Conservation (phyloP, 2,329 filamentous ascomycete genomes). For the Alternaria rosae region DNA sequence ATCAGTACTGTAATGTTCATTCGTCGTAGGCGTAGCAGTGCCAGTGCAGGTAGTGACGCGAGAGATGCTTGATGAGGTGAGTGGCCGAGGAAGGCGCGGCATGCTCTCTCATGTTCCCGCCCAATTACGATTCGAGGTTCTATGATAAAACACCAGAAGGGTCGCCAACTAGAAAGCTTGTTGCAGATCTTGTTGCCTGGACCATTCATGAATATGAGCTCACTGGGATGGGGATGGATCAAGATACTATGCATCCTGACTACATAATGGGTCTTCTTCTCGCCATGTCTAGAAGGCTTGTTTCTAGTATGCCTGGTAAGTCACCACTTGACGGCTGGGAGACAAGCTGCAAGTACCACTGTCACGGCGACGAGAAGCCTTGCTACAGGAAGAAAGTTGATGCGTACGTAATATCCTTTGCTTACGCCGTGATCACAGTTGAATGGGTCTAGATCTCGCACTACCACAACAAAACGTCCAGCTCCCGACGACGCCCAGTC, state of each 20-base stretch:
- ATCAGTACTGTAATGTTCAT: background rate
- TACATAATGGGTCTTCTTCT: background rate
- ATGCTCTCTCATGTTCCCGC: background rate
- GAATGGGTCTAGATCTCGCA: background rate
- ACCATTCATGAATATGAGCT: background rate
- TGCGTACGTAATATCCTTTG: background rate
- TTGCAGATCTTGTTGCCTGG: background rate
- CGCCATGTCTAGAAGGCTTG: background rate
- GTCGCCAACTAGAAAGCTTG: background rate
- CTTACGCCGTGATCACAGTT: background rate
- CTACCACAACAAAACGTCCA: background rate
- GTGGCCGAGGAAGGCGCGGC: background rate
- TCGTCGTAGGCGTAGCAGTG: background rate
- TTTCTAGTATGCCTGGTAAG: background rate
- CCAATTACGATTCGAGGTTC: background rate
- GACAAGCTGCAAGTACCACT: background rate
- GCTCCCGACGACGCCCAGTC: background rate
- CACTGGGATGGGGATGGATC: background rate
- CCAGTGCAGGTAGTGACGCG: background rate
- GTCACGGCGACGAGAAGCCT: background rate
- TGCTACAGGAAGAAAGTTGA: background rate
- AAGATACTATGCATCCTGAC: background rate
- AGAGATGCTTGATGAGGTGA: background rate
- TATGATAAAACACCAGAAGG: background rate
- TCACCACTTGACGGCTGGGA: background rate